Percentiles rank a stretch among this genome's conserved stretches.
Evolutionary conservation across 2,329 filamentous ascomycete species (phyloP).

Genomic region (Aureobasidium mangrovei): DNA sequence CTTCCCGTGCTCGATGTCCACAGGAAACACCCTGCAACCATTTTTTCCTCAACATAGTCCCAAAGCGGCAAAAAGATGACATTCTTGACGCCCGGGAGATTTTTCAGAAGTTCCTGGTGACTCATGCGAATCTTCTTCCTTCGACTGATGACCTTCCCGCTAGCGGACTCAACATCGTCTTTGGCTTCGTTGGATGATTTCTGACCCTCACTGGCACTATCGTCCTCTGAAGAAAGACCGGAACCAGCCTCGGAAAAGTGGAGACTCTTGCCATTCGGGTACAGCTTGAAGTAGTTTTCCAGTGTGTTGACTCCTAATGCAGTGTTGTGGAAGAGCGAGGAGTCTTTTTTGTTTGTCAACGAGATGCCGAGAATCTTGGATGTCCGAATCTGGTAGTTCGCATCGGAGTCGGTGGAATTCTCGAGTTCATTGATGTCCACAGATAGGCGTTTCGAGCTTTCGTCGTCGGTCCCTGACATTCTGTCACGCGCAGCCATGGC

Average conservation of each 20-base stretch:
- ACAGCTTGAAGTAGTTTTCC: conserved; percentile 23
- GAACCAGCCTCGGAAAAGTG: conserved; percentile 22
- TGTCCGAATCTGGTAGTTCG: background rate
- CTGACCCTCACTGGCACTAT: conserved; percentile 16
- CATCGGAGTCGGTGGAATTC: conserved; percentile 13
- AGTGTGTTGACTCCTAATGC: conserved; percentile 16
- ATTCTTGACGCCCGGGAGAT: conserved; percentile 22
- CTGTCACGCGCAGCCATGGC: background rate
- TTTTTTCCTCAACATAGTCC: conserved; percentile 37
- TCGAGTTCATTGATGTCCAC: background rate
- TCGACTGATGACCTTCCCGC: conserved; percentile 15
- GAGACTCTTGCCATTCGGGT: conserved; percentile 22
- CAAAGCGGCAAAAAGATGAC: conserved; percentile 45
- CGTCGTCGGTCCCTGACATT: too few species aligned
- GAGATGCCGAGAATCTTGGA: conserved; percentile 11
- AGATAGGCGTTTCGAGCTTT: background rate
- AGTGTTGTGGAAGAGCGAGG: conserved; percentile 6
- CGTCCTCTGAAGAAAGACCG: conserved; percentile 21
- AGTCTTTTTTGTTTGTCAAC: conserved; percentile 7
- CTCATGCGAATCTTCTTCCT: conserved; percentile 30
- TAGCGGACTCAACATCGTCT: conserved; percentile 9
- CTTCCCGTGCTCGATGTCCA: conserved; percentile 34
- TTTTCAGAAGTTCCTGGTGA: conserved; percentile 30
- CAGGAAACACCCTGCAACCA: conserved; percentile 27
- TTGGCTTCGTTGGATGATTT: conserved; percentile 5